Percentiles rank a stretch among this genome's conserved stretches.
Conservation (phyloP, 345 rosid genomes). For the Pseudoturritis turrita region DNA sequence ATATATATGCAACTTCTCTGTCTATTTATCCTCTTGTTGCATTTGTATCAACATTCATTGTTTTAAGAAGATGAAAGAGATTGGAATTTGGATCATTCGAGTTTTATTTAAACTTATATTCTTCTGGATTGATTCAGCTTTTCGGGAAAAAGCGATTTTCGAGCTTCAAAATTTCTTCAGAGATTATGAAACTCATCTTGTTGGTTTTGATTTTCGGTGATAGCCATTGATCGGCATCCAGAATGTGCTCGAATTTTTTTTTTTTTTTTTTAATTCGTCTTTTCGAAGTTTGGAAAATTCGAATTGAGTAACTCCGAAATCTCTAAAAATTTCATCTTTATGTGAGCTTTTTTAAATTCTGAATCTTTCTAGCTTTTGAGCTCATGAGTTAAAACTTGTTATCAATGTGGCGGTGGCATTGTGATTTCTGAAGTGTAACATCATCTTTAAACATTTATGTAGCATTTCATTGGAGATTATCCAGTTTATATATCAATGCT, state of each 20-base stretch:
- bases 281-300: neutral
- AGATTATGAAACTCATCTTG: slow-evolving; percentile 5
- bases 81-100: slow-evolving; percentile 1
- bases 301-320: slow-evolving; percentile 7
- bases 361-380: neutral
- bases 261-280: neutral
- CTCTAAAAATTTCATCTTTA: neutral
- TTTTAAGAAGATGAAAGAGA: neutral
- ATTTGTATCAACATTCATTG: neutral
- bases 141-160: neutral
- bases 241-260: slow-evolving; percentile 23
- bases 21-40: neutral
- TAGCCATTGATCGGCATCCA: slow-evolving; percentile 1
- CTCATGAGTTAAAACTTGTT: neutral
- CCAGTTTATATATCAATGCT: neutral
- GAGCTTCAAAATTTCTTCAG: neutral
- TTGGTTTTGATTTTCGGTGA: slow-evolving; percentile 5
- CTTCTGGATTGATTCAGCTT: neutral
- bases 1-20: neutral
- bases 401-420: neutral
- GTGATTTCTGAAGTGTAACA: neutral
- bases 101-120: neutral
- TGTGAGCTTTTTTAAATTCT: neutral
- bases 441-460: neutral
- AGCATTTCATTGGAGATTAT: neutral